Evolutionary conservation across 1,284 basidiomycete genomes (phyloP), one percentile per base, ranked within the genome.

Genomic region (Trametes polyzona): DNA sequence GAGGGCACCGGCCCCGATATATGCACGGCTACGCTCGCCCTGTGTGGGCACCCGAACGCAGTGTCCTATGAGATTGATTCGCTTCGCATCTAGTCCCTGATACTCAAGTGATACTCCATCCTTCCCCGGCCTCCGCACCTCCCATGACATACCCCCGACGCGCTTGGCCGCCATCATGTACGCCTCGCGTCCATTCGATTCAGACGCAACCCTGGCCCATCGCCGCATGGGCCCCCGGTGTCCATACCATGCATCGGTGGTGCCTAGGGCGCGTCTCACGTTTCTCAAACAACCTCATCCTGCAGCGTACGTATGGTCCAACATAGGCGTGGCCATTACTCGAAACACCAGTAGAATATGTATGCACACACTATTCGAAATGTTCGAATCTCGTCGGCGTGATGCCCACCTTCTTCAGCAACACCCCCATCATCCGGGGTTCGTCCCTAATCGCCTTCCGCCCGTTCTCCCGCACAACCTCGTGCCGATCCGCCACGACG

Each of bases 361-460:
- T n/a, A n/a, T n/a, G n/a, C n/a, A n/a, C 42, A 54, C 51, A 26
- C 61, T 61, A 83, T 65, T 77, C 76, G 70, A 87, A 86, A 51
- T 81, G 77, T 59, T 73, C 69, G 32, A 73, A 66, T 54, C 66
- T 68, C 14, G 63, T 67, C 19, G 73, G 70, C 19, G 48, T 66
- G 44, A 80, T 64, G 1, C 77, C 73, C 42, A 88, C 69, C 63
- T 74, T 74, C 50, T 72, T 72, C 55, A 87, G 73, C 54, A 88
- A 74, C 39, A 73, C 70, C 48, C 59, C 39, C 74, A 88, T 77
- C 71, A 74, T 75, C 60, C 61, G 69, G 23, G 75, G 73, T 48
- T 81, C 79, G 54, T 78, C 73, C 59, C 60, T 69, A 64, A 58
- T 58, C 33, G 47, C 53, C 47, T 44, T 58, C 64, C 71, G 69